A percentile compares a stretch with the other conserved stretches of the same genome.
Evolutionary conservation across 768 basidiomycete genomes (phyloP).

Genomic region (Suillus sp.): DNA sequence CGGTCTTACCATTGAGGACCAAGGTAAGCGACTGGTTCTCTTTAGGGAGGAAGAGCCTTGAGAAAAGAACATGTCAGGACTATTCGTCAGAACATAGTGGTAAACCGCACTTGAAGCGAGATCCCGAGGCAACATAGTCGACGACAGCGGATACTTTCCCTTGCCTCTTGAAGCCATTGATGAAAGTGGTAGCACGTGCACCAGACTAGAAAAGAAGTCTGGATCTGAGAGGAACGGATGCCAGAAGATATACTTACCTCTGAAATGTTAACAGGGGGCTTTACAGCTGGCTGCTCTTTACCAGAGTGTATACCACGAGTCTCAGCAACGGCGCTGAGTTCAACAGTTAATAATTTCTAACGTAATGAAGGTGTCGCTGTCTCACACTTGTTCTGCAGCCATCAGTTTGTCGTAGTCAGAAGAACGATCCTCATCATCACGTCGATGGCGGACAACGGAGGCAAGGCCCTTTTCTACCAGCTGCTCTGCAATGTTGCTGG

Average conservation of each 20-base stretch:
- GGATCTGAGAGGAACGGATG: background rate
- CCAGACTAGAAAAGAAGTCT: slow-evolving; percentile 47
- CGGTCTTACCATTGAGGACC: slow-evolving; percentile 74
- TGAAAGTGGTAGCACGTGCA: slow-evolving; percentile 80
- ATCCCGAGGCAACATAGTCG: slow-evolving; percentile 92
- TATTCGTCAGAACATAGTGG: background rate
- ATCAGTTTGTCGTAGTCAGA: slow-evolving; percentile 95
- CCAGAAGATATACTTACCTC: slow-evolving; percentile 54
- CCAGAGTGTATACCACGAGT: slow-evolving; percentile 87
- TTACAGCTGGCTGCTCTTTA: slow-evolving; percentile 81
- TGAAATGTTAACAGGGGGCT: slow-evolving; percentile 86
- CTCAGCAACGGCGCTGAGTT: slow-evolving; percentile 71
- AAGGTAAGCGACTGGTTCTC: slow-evolving; percentile 93
- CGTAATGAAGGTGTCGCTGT: slow-evolving; percentile 14
- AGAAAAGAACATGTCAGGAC: slow-evolving; percentile 11
- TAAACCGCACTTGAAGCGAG: slow-evolving; percentile 82
- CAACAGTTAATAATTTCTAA: slow-evolving; percentile 12
- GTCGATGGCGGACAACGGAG: slow-evolving; percentile 86
- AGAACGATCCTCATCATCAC: slow-evolving; percentile 96
- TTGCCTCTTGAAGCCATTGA: slow-evolving; percentile 88
- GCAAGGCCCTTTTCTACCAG: slow-evolving; percentile 93
- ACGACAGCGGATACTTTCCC: slow-evolving; percentile 85
- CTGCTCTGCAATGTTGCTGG: slow-evolving; percentile 89
- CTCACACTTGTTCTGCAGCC: slow-evolving; percentile 90
- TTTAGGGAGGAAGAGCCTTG: slow-evolving; percentile 79